Evolutionary conservation across 1,139 yeast species (phyloP).

Genomic region (Sugiyamaella pinicola): DNA sequence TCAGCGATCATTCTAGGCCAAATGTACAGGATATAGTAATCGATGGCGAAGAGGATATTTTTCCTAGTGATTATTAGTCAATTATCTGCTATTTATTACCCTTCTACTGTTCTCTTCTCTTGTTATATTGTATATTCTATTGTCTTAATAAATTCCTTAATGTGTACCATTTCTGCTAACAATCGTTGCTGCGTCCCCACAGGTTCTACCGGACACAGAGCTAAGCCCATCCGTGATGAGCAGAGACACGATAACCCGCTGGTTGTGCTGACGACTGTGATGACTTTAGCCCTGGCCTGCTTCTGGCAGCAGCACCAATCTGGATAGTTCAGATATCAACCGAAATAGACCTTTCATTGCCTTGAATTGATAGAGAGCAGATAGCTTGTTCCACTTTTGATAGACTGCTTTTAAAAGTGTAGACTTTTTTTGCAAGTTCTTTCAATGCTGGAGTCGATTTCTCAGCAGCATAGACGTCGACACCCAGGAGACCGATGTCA

Average conservation of each 20-base stretch:
- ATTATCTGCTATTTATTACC: background rate
- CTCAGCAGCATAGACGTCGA: constrained; percentile 10
- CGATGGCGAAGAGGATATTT: constrained; percentile 32
- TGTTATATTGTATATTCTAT: background rate
- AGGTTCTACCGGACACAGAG: no score
- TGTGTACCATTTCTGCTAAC: no score
- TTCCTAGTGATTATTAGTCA: constrained; percentile 30
- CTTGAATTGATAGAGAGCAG: constrained; percentile 22
- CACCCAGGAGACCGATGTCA: constrained; percentile 20
- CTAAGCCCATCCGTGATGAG: no score
- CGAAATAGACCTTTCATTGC: background rate
- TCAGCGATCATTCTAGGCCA: constrained; percentile 25
- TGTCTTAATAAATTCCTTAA: background rate
- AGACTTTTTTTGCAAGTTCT: constrained; percentile 30
- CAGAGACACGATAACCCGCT: background rate
- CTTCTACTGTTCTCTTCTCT: background rate
- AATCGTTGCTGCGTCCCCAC: no score
- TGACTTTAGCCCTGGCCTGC: no score
- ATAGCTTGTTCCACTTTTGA: constrained; percentile 34
- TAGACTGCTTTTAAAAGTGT: constrained; percentile 30
- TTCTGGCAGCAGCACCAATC: no score
- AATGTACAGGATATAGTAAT: constrained; percentile 31
- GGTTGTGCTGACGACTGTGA: no score
- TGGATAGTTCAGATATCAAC: background rate
- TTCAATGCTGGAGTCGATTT: constrained; percentile 21